Evolutionary conservation across 2,329 filamentous ascomycete genomes (phyloP).

Genomic region (Apiospora malaysiana): DNA sequence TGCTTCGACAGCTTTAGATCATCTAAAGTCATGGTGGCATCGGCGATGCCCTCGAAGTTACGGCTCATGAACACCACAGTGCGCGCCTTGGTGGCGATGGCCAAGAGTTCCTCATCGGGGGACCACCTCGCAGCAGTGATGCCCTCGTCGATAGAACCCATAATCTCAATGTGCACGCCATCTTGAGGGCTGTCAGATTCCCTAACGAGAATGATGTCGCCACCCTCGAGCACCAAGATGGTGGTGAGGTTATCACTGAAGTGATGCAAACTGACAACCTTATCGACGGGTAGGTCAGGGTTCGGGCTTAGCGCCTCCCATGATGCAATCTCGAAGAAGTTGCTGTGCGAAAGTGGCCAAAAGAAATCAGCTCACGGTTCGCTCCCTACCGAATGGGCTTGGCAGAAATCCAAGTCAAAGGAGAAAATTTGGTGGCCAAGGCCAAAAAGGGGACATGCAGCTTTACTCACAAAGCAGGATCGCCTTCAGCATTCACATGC

Average conservation of each 20-base stretch:
- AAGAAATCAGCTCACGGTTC: slow-evolving; percentile 22
- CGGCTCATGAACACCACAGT: slow-evolving; percentile 93
- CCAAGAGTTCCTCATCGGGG: slow-evolving; percentile 89
- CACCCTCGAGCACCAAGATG: slow-evolving; percentile 85
- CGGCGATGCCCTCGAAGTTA: slow-evolving; percentile 82
- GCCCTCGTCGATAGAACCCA: slow-evolving; percentile 91
- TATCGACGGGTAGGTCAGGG: slow-evolving; percentile 77
- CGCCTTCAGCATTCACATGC: slow-evolving; percentile 43
- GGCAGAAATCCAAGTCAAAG: background rate
- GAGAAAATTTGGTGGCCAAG: background rate
- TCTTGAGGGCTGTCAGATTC: slow-evolving; percentile 64
- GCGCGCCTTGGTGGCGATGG: slow-evolving; percentile 78
- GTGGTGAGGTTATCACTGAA: slow-evolving; percentile 80
- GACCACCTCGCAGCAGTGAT: slow-evolving; percentile 93
- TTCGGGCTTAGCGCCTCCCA: slow-evolving; percentile 89
- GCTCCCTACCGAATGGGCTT: background rate
- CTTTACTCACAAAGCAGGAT: slow-evolving; percentile 46
- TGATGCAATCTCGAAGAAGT: slow-evolving; percentile 64
- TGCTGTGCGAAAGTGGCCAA: slow-evolving; percentile 18
- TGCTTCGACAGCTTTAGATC: slow-evolving; percentile 90
- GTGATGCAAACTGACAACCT: slow-evolving; percentile 80
- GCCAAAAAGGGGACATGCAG: background rate
- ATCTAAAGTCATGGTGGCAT: slow-evolving; percentile 72
- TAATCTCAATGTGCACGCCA: slow-evolving; percentile 88
- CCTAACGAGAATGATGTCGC: slow-evolving; percentile 86